Evolutionary conservation across 1,284 basidiomycete genomes (phyloP).

Genomic region (Tilletia walkeri): DNA sequence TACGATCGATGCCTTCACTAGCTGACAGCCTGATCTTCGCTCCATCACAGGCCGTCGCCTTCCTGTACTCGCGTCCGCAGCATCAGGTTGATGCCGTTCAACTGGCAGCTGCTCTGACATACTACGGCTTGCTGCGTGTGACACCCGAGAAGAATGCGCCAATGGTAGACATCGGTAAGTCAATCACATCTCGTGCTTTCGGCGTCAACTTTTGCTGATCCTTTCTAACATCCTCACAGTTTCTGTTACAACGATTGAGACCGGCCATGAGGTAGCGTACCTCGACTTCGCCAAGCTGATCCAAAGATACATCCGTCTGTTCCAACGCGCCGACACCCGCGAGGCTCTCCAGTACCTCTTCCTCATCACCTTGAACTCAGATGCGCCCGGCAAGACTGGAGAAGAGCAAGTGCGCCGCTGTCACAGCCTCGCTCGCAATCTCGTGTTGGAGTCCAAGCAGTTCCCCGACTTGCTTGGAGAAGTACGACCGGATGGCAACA

Average conservation of each 20-base stretch:
- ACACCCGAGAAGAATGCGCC: conserved; percentile 74
- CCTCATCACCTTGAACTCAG: conserved; percentile 74
- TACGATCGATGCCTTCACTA: background rate
- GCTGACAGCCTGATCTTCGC: background rate
- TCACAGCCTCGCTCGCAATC: conserved; percentile 81
- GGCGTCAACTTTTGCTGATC: background rate
- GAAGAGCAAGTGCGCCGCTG: conserved; percentile 79
- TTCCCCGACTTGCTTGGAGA: conserved; percentile 86
- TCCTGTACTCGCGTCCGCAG: conserved; percentile 81
- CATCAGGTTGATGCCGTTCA: conserved; percentile 93
- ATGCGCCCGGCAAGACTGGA: conserved; percentile 66
- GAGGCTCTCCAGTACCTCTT: conserved; percentile 95
- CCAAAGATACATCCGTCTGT: conserved; percentile 87
- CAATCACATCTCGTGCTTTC: background rate
- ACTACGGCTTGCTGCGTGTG: conserved; percentile 86
- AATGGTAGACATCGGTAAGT: conserved; percentile 59
- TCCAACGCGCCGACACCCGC: conserved; percentile 84
- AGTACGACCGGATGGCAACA: conserved; percentile 80
- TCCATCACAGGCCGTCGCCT: conserved; percentile 72
- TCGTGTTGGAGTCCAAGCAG: conserved; percentile 80
- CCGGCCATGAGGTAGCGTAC: conserved; percentile 40
- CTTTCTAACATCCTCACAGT: background rate
- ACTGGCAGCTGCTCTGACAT: conserved; percentile 83
- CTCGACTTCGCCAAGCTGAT: conserved; percentile 79
- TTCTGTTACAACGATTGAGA: background rate